phyloP scores from a whole-genome alignment of 495 filamentous ascomycete species.

The Corynascus novoguineensis region DNA sequence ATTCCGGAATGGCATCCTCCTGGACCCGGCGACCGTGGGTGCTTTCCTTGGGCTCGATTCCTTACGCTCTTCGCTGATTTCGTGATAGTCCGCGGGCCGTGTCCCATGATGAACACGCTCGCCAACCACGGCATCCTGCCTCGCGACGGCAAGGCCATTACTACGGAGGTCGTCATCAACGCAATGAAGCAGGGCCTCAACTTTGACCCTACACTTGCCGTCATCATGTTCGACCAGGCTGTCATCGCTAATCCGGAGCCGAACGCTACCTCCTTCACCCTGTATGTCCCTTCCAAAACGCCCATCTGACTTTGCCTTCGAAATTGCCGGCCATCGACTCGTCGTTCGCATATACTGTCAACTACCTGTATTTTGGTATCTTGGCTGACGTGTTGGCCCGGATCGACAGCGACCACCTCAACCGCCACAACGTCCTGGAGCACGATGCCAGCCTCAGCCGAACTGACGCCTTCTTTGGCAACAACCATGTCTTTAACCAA shows the following conservation, averaged over 20 bases:
- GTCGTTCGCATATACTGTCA: too few relatives aligned
- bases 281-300: neutral
- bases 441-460: conserved; percentile 3
- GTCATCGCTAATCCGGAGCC: neutral
- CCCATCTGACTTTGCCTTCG: neutral
- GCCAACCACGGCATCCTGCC: conserved; percentile 6
- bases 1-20: conserved; percentile 4
- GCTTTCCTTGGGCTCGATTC: neutral
- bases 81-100: conserved; percentile 1
- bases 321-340: neutral
- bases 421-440: conserved; percentile 1
- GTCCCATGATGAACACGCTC: conserved; percentile 9
- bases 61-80: neutral
- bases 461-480: neutral
- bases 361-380: neutral
- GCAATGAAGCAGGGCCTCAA: conserved; percentile 5
- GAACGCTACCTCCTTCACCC: neutral
- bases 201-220: neutral
- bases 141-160: neutral
- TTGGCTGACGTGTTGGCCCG: neutral
- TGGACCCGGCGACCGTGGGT: neutral
- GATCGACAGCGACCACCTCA: conserved; percentile 2
- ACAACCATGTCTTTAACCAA: conserved; percentile 1
- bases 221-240: conserved; percentile 4
- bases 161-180: neutral